A percentile compares a stretch with the other conserved stretches of the same genome.
These are phyloP conservation scores for Podospora sp. DNA, from an alignment of 495 filamentous ascomycete species.

Conservation along the genomic window DNA sequence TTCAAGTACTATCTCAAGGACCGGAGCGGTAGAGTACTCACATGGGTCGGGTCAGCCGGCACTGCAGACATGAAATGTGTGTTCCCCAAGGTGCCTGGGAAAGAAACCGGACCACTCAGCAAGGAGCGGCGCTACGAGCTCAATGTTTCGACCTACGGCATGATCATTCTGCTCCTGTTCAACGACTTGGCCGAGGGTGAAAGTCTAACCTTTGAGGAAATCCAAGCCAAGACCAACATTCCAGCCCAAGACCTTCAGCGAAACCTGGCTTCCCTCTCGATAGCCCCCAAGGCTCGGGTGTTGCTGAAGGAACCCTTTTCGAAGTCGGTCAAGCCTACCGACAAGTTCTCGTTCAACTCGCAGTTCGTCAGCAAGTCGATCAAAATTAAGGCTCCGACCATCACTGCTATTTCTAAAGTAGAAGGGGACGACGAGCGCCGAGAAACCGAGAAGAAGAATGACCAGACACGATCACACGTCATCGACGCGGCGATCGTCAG, in stretches of 20 bases:
- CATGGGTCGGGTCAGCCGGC: slow-evolving; percentile 72
- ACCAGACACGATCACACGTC: slow-evolving; percentile 71
- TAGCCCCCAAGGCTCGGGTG: slow-evolving; percentile 82
- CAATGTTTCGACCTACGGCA: slow-evolving; percentile 89
- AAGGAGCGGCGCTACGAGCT: slow-evolving; percentile 83
- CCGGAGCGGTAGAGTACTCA: slow-evolving; percentile 82
- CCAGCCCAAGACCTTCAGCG: slow-evolving; percentile 74
- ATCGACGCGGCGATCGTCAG: slow-evolving; percentile 91
- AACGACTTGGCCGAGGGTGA: slow-evolving; percentile 71
- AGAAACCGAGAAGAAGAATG: slow-evolving; percentile 85
- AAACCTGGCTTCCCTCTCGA: slow-evolving; percentile 80
- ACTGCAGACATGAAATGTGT: slow-evolving; percentile 81
- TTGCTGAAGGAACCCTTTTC: slow-evolving; percentile 81
- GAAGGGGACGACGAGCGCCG: slow-evolving; percentile 82
- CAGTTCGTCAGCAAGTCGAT: slow-evolving; percentile 79
- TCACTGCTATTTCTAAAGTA: slow-evolving; percentile 81
- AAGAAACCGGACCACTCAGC: slow-evolving; percentile 61
- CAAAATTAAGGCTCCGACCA: slow-evolving; percentile 71
- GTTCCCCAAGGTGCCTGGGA: slow-evolving; percentile 68
- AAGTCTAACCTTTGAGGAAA: slow-evolving; percentile 77
- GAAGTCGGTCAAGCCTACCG: slow-evolving; percentile 77
- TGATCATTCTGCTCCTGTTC: slow-evolving; percentile 88
- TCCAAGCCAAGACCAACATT: slow-evolving; percentile 83
- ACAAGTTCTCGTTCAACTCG: slow-evolving; percentile 83
- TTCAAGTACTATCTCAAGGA: slow-evolving; percentile 87